These are phyloP conservation scores for Alternaria atra DNA, from an alignment of 2,329 filamentous ascomycete genomes.

Conservation along the genomic window DNA sequence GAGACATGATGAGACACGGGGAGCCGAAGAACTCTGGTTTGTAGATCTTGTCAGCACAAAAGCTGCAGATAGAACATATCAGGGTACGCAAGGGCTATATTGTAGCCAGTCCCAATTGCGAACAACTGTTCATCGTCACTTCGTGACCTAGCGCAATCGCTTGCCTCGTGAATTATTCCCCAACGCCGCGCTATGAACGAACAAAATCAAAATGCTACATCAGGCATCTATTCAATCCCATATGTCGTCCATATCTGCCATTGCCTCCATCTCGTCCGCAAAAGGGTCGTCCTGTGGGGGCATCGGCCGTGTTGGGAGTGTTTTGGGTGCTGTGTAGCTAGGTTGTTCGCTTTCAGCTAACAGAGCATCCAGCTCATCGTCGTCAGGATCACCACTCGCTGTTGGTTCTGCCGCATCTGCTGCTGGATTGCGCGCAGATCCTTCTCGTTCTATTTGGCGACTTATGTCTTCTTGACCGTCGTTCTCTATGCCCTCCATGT, in stretches of 20 bases:
- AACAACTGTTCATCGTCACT: background rate
- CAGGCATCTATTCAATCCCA: conserved; percentile 28
- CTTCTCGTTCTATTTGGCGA: background rate
- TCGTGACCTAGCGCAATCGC: background rate
- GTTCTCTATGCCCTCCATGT: conserved; percentile 22
- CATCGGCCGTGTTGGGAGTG: conserved; percentile 18
- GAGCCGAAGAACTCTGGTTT: background rate
- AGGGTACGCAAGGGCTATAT: background rate
- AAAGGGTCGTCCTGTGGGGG: conserved; percentile 44
- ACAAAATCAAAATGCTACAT: conserved; percentile 1
- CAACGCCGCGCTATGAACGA: conserved; percentile 41
- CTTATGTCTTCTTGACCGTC: background rate
- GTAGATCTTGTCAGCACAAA: background rate
- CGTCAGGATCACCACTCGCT: conserved; percentile 55
- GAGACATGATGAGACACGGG: background rate
- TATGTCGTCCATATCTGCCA: conserved; percentile 51
- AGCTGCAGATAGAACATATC: background rate
- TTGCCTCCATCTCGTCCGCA: conserved; percentile 52
- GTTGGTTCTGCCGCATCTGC: conserved; percentile 20
- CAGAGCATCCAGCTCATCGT: conserved; percentile 63
- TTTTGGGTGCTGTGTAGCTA: conserved; percentile 13
- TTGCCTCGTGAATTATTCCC: background rate
- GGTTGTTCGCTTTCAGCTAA: conserved; percentile 58
- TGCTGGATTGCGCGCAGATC: conserved; percentile 19
- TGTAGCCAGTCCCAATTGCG: background rate